Evolutionary conservation across 345 rosid genomes (phyloP).

Genomic region (Passiflora organensis): DNA sequence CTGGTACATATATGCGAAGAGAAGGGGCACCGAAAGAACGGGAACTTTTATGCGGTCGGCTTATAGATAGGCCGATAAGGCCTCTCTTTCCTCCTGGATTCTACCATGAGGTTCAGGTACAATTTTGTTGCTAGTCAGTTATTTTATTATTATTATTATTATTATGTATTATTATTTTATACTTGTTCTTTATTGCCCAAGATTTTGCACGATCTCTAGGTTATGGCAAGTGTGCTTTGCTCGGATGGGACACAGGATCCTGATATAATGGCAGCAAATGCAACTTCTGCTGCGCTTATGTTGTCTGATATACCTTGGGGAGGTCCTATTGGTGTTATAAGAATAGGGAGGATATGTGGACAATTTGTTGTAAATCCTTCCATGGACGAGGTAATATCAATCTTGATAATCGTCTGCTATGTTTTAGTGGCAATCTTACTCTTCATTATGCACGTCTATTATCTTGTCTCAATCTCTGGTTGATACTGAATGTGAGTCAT

Average conservation of each 20-base stretch:
- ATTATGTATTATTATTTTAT: not conserved
- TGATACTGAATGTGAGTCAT: too few species aligned
- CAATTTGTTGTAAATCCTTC: constrained; percentile 79
- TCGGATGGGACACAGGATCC: constrained; percentile 95
- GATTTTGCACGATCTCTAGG: constrained; percentile 48
- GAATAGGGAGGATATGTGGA: constrained; percentile 79
- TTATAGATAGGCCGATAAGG: constrained; percentile 86
- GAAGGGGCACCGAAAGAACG: constrained; percentile 97
- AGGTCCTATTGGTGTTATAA: constrained; percentile 82
- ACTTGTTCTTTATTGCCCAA: not conserved
- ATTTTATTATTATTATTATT: not conserved
- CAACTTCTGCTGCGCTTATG: constrained; percentile 93
- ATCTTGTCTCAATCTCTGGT: too few species aligned
- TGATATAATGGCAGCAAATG: constrained; percentile 91
- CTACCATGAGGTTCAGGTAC: constrained; percentile 95
- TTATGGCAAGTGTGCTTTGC: constrained; percentile 86
- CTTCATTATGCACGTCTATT: too few species aligned
- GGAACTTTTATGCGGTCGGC: constrained; percentile 83
- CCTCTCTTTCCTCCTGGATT: constrained; percentile 90
- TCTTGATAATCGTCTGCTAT: not conserved
- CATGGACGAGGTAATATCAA: constrained; percentile 66
- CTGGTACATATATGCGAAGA: constrained; percentile 69
- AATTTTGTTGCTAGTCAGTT: constrained; percentile 1
- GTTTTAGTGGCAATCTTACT: too few species aligned
- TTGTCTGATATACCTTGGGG: constrained; percentile 95